Conservation (phyloP, 2,329 filamentous ascomycete genomes). For the Colletotrichum australisinense region DNA sequence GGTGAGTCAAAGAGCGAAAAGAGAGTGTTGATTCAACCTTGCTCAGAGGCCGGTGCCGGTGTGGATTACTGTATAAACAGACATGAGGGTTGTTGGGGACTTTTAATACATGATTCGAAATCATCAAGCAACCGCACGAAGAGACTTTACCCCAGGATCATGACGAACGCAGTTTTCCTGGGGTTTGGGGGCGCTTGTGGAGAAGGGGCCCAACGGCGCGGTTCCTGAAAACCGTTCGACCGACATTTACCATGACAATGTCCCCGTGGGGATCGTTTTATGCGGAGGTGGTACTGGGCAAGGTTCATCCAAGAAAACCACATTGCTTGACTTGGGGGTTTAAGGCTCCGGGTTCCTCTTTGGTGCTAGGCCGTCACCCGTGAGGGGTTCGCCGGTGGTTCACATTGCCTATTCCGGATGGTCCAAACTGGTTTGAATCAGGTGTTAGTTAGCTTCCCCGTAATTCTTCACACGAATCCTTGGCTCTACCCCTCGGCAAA, state of each 20-base stretch:
- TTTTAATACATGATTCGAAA: background rate
- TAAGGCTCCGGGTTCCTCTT: slow-evolving; percentile 23
- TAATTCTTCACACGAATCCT: background rate
- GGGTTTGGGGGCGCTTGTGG: background rate
- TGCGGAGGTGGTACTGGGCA: slow-evolving; percentile 14
- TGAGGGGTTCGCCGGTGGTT: slow-evolving; percentile 15
- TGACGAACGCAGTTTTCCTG: background rate
- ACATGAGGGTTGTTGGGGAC: background rate
- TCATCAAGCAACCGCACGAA: background rate
- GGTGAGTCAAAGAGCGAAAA: background rate
- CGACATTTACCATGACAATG: background rate
- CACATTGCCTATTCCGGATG: slow-evolving; percentile 14
- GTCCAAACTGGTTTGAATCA: background rate
- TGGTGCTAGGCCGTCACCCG: background rate
- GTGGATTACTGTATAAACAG: too few species aligned
- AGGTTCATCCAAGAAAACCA: background rate
- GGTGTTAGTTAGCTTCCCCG: background rate
- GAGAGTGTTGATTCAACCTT: background rate
- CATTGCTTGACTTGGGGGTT: background rate
- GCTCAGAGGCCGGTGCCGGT: background rate
- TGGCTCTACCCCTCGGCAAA: background rate
- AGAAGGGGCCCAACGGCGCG: background rate
- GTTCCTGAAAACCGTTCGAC: background rate
- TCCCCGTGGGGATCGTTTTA: slow-evolving; percentile 21
- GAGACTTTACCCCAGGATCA: background rate